phyloP scores from a whole-genome alignment of 352 stramenopile species.

The Globisporangium barbulae region DNA sequence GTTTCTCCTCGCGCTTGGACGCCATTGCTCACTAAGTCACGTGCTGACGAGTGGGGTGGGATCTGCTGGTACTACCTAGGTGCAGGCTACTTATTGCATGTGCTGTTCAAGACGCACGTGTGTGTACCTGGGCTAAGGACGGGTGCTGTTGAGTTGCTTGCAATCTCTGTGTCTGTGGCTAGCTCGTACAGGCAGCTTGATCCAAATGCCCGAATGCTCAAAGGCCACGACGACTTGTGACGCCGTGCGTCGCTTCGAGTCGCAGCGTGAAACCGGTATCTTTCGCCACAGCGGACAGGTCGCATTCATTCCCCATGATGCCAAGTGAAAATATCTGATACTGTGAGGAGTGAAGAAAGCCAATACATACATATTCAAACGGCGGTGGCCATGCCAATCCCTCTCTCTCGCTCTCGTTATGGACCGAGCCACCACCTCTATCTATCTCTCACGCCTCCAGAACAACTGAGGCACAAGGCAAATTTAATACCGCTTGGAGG shows the following conservation, averaged over 20 bases:
- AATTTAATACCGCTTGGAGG: slow-evolving; percentile 13
- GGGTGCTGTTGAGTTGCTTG: too few relatives aligned
- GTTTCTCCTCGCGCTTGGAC: slow-evolving; percentile 64
- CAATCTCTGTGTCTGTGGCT: background rate
- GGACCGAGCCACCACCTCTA: background rate
- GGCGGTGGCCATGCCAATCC: background rate
- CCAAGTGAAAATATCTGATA: background rate
- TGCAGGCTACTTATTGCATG: too few relatives aligned
- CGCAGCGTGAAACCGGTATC: slow-evolving; percentile 1
- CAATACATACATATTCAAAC: background rate
- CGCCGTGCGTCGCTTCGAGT: slow-evolving; percentile 4
- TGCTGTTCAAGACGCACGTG: too few relatives aligned
- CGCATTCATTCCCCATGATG: background rate
- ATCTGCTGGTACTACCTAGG: background rate
- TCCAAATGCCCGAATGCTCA: background rate
- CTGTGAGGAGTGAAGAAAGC: background rate
- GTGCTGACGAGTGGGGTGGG: background rate
- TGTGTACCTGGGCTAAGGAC: too few relatives aligned
- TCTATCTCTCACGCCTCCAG: background rate
- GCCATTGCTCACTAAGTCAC: background rate
- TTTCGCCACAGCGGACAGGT: background rate
- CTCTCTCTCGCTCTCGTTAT: background rate
- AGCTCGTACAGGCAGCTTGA: background rate
- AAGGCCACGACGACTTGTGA: slow-evolving; percentile 1
- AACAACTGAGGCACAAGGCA: too few relatives aligned